Evolutionary conservation across 2,329 filamentous ascomycete species (phyloP).

Genomic region (Coniosporium tulheliwenetii): DNA sequence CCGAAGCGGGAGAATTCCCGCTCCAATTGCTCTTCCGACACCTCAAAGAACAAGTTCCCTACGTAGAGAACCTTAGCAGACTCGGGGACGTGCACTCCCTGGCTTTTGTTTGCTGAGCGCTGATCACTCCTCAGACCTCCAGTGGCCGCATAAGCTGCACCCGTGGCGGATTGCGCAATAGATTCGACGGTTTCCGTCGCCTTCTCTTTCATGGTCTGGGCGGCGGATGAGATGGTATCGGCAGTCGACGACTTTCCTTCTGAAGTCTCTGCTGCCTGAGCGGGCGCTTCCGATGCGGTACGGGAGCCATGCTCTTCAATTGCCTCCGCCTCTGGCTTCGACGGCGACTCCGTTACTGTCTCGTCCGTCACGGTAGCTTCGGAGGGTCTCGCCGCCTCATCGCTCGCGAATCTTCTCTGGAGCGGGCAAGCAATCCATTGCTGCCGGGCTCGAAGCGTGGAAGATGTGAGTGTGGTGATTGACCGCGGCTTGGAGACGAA

Average conservation of each 20-base stretch:
- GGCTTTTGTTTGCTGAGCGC: slow-evolving; percentile 10
- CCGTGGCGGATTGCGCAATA: slow-evolving; percentile 2
- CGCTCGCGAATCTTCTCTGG: slow-evolving; percentile 33
- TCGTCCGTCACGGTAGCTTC: slow-evolving; percentile 18
- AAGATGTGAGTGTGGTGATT: slow-evolving; percentile 21
- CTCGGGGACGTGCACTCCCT: slow-evolving; percentile 9
- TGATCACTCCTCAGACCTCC: not conserved
- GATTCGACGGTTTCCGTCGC: slow-evolving; percentile 8
- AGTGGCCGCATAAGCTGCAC: slow-evolving; percentile 5
- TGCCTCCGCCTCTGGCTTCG: slow-evolving; percentile 11
- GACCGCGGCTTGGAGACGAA: slow-evolving; percentile 25
- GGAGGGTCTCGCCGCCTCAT: slow-evolving; percentile 17
- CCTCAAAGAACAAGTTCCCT: slow-evolving; percentile 56
- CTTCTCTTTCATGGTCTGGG: slow-evolving; percentile 8
- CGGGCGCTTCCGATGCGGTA: slow-evolving; percentile 12
- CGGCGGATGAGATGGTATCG: slow-evolving; percentile 7
- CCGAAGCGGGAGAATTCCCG: slow-evolving; percentile 45
- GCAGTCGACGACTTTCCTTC: slow-evolving; percentile 5
- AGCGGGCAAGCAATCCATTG: slow-evolving; percentile 22
- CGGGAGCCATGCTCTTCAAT: slow-evolving; percentile 8
- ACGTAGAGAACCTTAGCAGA: slow-evolving; percentile 36
- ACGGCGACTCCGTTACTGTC: slow-evolving; percentile 16
- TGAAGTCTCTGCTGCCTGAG: slow-evolving; percentile 11
- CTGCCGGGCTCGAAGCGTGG: slow-evolving; percentile 19
- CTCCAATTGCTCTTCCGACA: slow-evolving; percentile 43